Base-by-base conservation (phyloP, 768 basidiomycete species). In the Suillus clintonianus region DNA sequence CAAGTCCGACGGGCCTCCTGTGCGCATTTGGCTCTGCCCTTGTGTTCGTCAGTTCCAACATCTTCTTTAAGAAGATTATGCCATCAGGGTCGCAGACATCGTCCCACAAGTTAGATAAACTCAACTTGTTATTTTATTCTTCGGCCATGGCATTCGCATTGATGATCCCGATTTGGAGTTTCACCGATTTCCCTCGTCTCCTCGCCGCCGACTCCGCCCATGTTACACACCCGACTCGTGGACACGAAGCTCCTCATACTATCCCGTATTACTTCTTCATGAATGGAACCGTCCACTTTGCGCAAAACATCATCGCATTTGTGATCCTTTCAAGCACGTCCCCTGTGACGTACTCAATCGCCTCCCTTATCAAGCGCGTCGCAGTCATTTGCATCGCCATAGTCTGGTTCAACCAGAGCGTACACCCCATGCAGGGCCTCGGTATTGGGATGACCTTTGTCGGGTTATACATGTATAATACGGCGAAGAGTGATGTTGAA, bases 51-150 rank as follows among this genome's bases (percentile, higher is more conserved):
- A 91, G 91, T 69, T 96, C 95, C 67, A 99, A 99, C 78, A 99
- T 99, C 70, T 97, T 96, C 77, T 98, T 97, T 85, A 99, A 99
- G 80, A 99, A 97, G 81, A 89, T 99, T 66, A 90, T 99, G 85
- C 97, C 97, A 2, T 75, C 80, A 27, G 69, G 72, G 51, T 82
- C 85, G 9, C 82, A 82, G 59, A 71, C 78, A 5, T 78, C 80
- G 24, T 77, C 85, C 4, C 90, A 91, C 73, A 95, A 94, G 77
- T 85, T 99, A 39, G 97, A 99, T 84, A 99, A 99, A 81, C 85
- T 99, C 70, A 99, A 99, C 78, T 83, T 99, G 11, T 81, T 99
- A 30, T 86, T 97, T 69, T 99, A 97, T 79, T 97, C 97, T 3
- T 94, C 94, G 3, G 83, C 92, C 62, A 91, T 94, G 83, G 97